These are phyloP conservation scores for Chytriomyces sp. DNA, from an alignment of 192 early-diverging fungal genomes.

Conservation along the genomic window DNA sequence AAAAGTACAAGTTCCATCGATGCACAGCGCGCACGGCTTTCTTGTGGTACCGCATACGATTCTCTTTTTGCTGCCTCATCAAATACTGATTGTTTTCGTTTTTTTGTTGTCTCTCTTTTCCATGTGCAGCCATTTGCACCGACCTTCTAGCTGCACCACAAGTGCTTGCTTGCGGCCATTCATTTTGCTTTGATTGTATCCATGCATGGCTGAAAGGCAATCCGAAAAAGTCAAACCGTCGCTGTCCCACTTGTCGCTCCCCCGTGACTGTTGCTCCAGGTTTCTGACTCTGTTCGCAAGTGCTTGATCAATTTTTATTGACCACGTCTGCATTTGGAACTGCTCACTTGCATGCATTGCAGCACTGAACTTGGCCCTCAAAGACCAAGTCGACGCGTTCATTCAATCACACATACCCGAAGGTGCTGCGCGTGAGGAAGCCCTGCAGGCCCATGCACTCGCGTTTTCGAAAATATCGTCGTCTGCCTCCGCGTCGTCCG, in stretches of 20 bases:
- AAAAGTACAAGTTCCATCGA: background rate
- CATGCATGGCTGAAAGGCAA: constrained; percentile 22
- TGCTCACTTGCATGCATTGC: no score
- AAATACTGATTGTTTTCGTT: background rate
- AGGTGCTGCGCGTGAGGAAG: background rate
- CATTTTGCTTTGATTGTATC: constrained; percentile 33
- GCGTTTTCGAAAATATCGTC: background rate
- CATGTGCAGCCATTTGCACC: constrained; percentile 14
- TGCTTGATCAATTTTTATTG: no score
- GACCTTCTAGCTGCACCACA: constrained; percentile 19
- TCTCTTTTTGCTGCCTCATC: background rate
- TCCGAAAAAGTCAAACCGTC: constrained; percentile 9
- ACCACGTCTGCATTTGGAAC: no score
- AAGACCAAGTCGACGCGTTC: constrained; percentile 14
- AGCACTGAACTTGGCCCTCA: constrained; percentile 12
- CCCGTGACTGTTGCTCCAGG: background rate
- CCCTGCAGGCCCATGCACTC: background rate
- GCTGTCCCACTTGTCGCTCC: constrained; percentile 13
- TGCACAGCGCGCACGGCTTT: background rate
- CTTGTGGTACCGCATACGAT: background rate
- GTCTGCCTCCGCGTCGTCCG: no score
- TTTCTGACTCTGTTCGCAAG: no score
- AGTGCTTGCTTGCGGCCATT: constrained; percentile 31
- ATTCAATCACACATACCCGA: background rate
- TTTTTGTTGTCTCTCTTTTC: background rate